Evolutionary conservation across 176 grass and related monocot genomes (phyloP).

Genomic region (Thalia dealbata): DNA sequence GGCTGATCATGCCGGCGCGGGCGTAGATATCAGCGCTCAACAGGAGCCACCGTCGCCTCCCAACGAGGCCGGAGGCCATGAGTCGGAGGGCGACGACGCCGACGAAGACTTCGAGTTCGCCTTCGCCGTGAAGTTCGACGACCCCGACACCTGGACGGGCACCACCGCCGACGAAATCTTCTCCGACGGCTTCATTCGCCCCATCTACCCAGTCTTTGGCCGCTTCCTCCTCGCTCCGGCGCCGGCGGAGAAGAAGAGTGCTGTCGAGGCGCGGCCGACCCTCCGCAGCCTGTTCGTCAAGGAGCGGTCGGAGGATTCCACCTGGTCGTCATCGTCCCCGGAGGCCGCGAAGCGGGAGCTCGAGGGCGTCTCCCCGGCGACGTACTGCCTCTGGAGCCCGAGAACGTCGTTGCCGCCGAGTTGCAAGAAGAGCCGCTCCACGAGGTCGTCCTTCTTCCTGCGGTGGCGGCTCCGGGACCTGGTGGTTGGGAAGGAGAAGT

Average conservation of each 20-base stretch:
- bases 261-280: background rate
- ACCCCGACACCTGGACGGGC: background rate
- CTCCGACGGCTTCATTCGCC: conserved; percentile 45
- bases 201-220: conserved; percentile 47
- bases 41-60: background rate
- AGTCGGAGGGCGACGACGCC: background rate
- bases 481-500: conserved; percentile 57
- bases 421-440: conserved; percentile 55
- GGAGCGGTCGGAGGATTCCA: conserved; percentile 5
- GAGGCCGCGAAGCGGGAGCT: background rate
- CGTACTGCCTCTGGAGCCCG: conserved; percentile 50
- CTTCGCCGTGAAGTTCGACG: conserved; percentile 25
- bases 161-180: conserved; percentile 54
- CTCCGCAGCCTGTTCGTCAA: conserved; percentile 7
- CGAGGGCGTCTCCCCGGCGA: conserved; percentile 19
- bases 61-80: background rate
- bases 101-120: conserved; percentile 35
- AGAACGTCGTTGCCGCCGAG: conserved; percentile 29
- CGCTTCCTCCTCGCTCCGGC: background rate
- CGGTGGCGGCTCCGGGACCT: conserved; percentile 42
- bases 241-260: background rate
- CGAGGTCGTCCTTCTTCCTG: conserved; percentile 20
- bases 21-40: too few relatives aligned
- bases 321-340: too few relatives aligned
- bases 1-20: too few relatives aligned